Evolutionary conservation across 129 eudicot species (phyloP), one percentile per base, ranked within the genome.

Genomic region (Lonicera japonica): DNA sequence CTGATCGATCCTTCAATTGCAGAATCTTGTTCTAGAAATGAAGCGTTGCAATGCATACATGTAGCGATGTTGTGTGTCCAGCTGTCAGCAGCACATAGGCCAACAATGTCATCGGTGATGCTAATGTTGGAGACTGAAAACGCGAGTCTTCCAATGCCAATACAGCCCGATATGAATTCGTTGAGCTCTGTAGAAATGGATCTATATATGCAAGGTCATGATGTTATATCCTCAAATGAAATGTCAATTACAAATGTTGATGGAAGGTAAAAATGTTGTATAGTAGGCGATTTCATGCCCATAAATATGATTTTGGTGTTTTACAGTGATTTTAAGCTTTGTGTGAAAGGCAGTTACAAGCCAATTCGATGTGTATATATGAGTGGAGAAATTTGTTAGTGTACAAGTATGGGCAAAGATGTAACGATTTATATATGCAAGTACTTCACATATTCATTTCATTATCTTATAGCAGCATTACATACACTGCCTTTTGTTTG

Each of bases 71-170:
- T 91, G 56, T 91, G 97, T 55, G 85, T 84, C 21, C 97, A 91
- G 66, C 84, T 80, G 47, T 71, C 79, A 3, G 94, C 97, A 5
- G 68, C 65, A 23, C 72, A 72, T 50, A 77, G 97, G 55, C 97
- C 97, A 50, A 81, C 79, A 34, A 90, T 90, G 95, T 67, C 97
- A 45, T 64, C 82, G 8, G 87, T 90, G n/a, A 78, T 90, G 53
- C 66, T 86, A 65, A 86, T 84, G 97, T 73, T 86, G 78, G 97
- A 90, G 72, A 82, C 86, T 36, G 95, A 86, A 52, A 73, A 64
- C 64, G 60, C 81, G 2, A 66, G 75, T 56, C 76, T 90, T 58
- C 95, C 97, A 5, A 58, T 76, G 74, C 97, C 97, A 18, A 83
- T 39, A 8, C 77, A 70, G 23, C 77, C 79, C 0, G 86, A 83